Base-by-base conservation (phyloP, 2,329 filamentous ascomycete genomes). In the Karstenula rhodostoma region DNA sequence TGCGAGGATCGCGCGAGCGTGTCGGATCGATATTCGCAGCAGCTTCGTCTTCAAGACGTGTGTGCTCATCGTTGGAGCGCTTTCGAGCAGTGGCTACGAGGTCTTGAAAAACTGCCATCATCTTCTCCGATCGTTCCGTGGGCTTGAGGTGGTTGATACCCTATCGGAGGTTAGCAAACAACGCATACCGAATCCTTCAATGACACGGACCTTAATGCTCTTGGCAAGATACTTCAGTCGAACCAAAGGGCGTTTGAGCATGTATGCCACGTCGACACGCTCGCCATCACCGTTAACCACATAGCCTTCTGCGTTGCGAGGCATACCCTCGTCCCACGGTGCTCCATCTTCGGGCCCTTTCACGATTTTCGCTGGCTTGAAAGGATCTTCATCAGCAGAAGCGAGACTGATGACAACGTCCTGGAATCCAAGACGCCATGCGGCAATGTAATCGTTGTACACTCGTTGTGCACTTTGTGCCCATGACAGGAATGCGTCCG, bases 371-470 rank as follows among this genome's bases (percentile, higher is more conserved):
- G 74, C 72, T 10, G 72, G 73, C 46, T 83, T 63, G 86, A 87
- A 80, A 86, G 74, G 69, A 42, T 87, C 83, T 50, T 90, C 87
- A 35, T 89, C 87, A 4, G 88, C 86, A 8, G 93, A 91, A 1
- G 93, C 93, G 35, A 98, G 87, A 73, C 97, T 98, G 69, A 99
- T 92, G 52, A 98, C 89, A 22, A 99, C 88, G 74, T 96, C 94
- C 71, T 97, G 91, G 77, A 98, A 99, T 0, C 95, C 95, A 50
- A 98, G 85, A 32, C 93, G 87, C 95, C 95, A 99, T 8, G 90
- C 89, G 72, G 88, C 88, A 33, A 98, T 84, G 75, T 98, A 99
- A 71, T 92, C 89, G 62, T 88, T 84, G 75, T 99, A 99, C 10
- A 94, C 86, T 57, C 89, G 88, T 48, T 91, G 87, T 0, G 92